Evolutionary conservation across 208 protist genomes (phyloP).

Genomic region (Acanthamoeba castellanii): DNA sequence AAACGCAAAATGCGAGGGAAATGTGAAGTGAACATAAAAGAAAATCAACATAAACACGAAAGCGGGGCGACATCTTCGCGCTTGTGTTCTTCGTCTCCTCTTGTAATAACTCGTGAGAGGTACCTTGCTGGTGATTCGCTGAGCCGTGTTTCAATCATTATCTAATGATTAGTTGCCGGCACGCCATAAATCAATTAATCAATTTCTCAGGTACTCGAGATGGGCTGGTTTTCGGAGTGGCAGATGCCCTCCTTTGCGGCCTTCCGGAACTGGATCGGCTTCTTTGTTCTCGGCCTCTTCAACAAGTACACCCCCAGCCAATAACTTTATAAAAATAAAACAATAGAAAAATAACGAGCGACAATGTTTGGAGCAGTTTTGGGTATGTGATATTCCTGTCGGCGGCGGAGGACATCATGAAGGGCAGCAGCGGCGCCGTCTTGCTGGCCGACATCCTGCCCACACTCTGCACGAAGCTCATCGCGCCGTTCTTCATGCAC

Average conservation of each 20-base stretch:
- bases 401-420: conserved; percentile 71
- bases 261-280: conserved; percentile 17
- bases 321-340: neutral
- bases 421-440: conserved; percentile 58
- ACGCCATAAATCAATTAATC: too few species aligned
- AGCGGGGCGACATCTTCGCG: too few species aligned
- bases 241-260: conserved; percentile 1
- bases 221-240: neutral
- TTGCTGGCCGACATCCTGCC: conserved; percentile 79
- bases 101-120: too few species aligned
- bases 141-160: too few species aligned
- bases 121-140: too few species aligned
- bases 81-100: too few species aligned
- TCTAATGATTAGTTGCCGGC: too few species aligned
- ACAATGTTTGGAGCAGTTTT: conserved; percentile 31
- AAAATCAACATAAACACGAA: too few species aligned
- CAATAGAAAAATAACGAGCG: neutral
- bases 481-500: conserved; percentile 79
- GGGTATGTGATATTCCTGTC: conserved; percentile 65
- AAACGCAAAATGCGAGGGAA: too few species aligned
- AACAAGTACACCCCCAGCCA: conserved; percentile 75
- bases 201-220: neutral
- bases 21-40: too few species aligned
- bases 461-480: conserved; percentile 63
- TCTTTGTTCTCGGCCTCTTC: conserved; percentile 75